phyloP scores from a whole-genome alignment of 352 stramenopile genomes.

The Phytophthora macrochlamydospora region DNA sequence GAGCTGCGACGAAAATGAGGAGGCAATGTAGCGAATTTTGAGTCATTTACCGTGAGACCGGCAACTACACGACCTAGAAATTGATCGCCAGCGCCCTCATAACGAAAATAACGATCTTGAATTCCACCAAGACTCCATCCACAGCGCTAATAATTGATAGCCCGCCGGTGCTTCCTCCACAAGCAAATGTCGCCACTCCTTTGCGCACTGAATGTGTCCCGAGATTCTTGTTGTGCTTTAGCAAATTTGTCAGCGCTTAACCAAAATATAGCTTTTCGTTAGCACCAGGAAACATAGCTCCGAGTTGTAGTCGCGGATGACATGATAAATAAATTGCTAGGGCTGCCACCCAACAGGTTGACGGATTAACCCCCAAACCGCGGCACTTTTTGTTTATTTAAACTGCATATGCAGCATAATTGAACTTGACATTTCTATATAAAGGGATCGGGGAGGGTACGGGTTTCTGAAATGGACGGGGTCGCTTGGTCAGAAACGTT shows the following conservation, averaged over 20 bases:
- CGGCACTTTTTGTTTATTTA: not conserved
- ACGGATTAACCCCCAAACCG: constrained; percentile 1
- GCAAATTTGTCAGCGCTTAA: not conserved
- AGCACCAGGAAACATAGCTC: constrained; percentile 5
- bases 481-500: not conserved
- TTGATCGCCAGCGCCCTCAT: constrained; percentile 20
- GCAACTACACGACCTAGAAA: constrained; percentile 15
- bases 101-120: constrained; percentile 21
- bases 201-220: constrained; percentile 26
- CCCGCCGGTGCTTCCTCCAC: constrained; percentile 15
- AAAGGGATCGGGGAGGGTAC: not conserved
- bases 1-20: constrained; percentile 4
- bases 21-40: constrained; percentile 9
- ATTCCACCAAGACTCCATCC: constrained; percentile 18
- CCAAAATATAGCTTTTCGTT: constrained; percentile 10
- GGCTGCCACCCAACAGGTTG: constrained; percentile 8
- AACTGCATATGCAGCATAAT: constrained; percentile 1
- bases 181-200: constrained; percentile 21
- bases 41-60: constrained; percentile 8
- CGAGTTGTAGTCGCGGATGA: not conserved
- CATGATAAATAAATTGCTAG: constrained; percentile 6
- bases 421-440: not conserved
- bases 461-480: not conserved
- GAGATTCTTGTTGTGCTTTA: constrained; percentile 8
- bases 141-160: constrained; percentile 18